These are phyloP conservation scores for Colletotrichum orchidophilum DNA, from an alignment of 2,329 filamentous ascomycete species.

Conservation along the genomic window DNA sequence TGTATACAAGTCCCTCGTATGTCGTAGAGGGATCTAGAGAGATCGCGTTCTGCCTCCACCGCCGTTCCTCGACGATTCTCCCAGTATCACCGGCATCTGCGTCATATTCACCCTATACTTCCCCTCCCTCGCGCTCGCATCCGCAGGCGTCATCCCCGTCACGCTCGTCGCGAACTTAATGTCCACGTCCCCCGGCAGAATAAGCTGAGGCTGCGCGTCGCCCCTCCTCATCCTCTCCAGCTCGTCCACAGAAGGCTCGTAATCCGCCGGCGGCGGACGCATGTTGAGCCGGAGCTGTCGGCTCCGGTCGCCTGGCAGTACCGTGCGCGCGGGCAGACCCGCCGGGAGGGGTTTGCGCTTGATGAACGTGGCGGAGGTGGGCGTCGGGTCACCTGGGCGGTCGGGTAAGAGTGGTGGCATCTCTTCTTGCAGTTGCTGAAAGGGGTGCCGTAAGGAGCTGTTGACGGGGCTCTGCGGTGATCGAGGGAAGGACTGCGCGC, in stretches of 20 bases:
- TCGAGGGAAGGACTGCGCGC: neutral
- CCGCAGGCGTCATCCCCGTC: slow-evolving; percentile 29
- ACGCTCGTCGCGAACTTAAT: slow-evolving; percentile 32
- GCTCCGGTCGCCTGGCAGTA: neutral
- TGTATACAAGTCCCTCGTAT: neutral
- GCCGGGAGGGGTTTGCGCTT: slow-evolving; percentile 11
- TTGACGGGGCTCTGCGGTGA: neutral
- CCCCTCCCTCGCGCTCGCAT: slow-evolving; percentile 13
- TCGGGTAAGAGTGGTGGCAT: slow-evolving; percentile 6
- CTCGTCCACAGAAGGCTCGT: slow-evolving; percentile 37
- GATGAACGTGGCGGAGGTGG: neutral
- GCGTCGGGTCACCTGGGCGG: neutral
- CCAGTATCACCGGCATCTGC: neutral
- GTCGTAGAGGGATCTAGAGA: neutral
- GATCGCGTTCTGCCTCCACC: neutral
- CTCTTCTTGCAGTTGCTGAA: neutral
- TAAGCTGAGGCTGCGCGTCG: slow-evolving; percentile 39
- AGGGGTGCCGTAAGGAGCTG: neutral
- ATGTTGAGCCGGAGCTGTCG: slow-evolving; percentile 22
- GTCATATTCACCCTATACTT: slow-evolving; percentile 20
- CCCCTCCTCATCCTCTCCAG: slow-evolving; percentile 35
- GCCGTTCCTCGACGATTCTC: neutral
- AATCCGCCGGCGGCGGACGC: slow-evolving; percentile 34
- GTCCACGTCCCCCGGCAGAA: slow-evolving; percentile 28
- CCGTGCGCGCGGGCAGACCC: neutral